Percentiles rank a stretch among this genome's conserved stretches.
phyloP scores from a whole-genome alignment of 1,284 basidiomycete species.

The Naganishia albida region DNA sequence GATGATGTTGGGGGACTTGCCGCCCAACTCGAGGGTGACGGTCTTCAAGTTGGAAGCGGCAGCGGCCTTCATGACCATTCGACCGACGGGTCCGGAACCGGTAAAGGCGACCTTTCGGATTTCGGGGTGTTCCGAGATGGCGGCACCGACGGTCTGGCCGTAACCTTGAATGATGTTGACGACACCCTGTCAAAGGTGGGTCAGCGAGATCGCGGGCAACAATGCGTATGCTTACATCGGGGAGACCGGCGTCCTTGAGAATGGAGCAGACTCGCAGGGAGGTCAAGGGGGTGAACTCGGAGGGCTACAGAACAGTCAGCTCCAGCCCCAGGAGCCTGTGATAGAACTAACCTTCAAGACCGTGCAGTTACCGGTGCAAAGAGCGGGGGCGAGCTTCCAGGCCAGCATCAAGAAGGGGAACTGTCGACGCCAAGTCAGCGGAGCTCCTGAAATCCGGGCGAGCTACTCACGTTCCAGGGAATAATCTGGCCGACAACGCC shows the following conservation, averaged over 20 bases:
- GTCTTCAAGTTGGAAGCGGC: slow-evolving; percentile 62
- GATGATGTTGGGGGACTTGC: slow-evolving; percentile 76
- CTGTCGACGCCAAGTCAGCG: slow-evolving; percentile 13
- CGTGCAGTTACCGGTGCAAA: slow-evolving; percentile 79
- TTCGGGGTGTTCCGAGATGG: slow-evolving; percentile 59
- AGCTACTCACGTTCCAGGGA: slow-evolving; percentile 50
- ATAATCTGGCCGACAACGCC: slow-evolving; percentile 85
- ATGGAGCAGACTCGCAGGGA: slow-evolving; percentile 55
- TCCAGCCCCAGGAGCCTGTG: not conserved
- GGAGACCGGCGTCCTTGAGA: slow-evolving; percentile 64
- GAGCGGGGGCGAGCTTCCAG: slow-evolving; percentile 82
- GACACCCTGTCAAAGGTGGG: slow-evolving; percentile 60
- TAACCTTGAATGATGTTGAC: slow-evolving; percentile 68
- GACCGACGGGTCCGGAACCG: slow-evolving; percentile 60
- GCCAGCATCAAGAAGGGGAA: slow-evolving; percentile 65
- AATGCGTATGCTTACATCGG: slow-evolving; percentile 40
- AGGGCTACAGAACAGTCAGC: slow-evolving; percentile 56
- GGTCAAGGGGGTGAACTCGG: slow-evolving; percentile 85
- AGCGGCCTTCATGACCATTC: slow-evolving; percentile 60
- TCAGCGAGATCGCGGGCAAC: not conserved
- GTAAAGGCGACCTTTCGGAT: slow-evolving; percentile 63
- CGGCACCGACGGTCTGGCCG: slow-evolving; percentile 67
- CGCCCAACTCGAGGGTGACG: slow-evolving; percentile 90
- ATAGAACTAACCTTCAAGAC: slow-evolving; percentile 63
- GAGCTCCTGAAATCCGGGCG: not conserved